Evolutionary conservation across 176 grass and related monocot species (phyloP).

Genomic region (Stipa capillata): DNA sequence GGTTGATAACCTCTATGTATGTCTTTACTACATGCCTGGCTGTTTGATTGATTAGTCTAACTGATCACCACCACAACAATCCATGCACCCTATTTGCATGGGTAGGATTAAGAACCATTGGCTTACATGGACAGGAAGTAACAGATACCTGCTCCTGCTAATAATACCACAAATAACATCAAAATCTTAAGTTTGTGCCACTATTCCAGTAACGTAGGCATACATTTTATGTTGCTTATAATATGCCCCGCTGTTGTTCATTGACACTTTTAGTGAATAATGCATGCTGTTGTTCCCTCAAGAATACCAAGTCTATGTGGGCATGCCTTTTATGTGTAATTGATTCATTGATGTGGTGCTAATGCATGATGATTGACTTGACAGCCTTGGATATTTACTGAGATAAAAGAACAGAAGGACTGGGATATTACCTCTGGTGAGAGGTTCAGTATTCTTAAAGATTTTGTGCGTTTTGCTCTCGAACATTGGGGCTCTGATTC

Average conservation of each 20-base stretch:
- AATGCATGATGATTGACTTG: conserved; percentile 4
- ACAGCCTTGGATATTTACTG: conserved; percentile 98
- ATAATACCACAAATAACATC: not conserved
- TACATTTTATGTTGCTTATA: not conserved
- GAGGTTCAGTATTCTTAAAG: conserved; percentile 84
- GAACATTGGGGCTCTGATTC: conserved; percentile 93
- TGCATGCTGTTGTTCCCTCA: not conserved
- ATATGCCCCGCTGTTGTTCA: not conserved
- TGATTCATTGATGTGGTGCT: conserved; percentile 8
- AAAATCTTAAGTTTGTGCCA: not conserved
- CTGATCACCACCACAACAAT: not conserved
- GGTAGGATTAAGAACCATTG: not conserved
- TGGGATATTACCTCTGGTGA: conserved; percentile 89
- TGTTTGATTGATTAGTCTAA: not conserved
- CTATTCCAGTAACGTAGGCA: too few relatives aligned
- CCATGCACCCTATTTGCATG: not conserved
- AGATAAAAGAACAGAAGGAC: conserved; percentile 94
- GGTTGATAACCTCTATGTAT: not conserved
- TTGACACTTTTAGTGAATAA: not conserved
- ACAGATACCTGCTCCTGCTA: not conserved
- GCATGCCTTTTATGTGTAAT: not conserved
- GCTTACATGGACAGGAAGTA: too few relatives aligned
- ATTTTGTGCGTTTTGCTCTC: conserved; percentile 65
- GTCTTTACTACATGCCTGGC: not conserved
- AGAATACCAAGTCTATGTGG: not conserved